Base-by-base conservation (phyloP, 352 stramenopile species). In the Pythium periplocum region DNA sequence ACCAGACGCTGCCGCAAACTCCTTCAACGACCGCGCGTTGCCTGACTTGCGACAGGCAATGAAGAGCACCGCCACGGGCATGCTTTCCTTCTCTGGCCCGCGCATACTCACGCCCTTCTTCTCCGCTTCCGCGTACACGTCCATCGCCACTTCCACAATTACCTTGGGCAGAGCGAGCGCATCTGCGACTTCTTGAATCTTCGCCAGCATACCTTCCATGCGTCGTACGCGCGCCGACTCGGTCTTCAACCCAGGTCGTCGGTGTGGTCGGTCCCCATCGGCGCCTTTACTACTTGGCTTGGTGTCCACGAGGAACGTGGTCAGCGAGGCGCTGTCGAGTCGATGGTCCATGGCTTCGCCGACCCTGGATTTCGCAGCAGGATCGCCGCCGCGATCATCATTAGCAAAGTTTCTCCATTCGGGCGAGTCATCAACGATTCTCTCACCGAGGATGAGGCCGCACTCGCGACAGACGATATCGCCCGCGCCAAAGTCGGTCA, bases 361-460 rank as follows among this genome's bases (percentile, higher is more conserved):
- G 56, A 93, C 79, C 59, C 82, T 83, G 69, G 75, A 88, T 86
- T 89, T 89, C 42, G 70, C 76, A 83, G 67, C 75, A 59, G 73
- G 64, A 61, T 89, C 78, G 67, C 78, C 82, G 64, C 79, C 76
- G 62, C 80, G 80, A 60, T 93, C 82, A 77, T 93, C 82, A 68
- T 93, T 90, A 79, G 78, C 78, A 89, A 88, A 93, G 50, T 71
- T 93, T 59, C 76, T 73, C 82, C 82, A 93, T 73, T 93, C 82
- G 62, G 82, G 77, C 53, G 82, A 84, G 74, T 93, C 82, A 82
- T 93, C 82, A 71, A 93, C 83, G 61, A 93, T 87, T 66, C 78
- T 73, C 76, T 93, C 82, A 84, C 78, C 78, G 65, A 93, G 75
- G 68, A 93, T 82, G 68, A 93, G 83, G 57, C 82, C 82, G 72